Evolutionary conservation across 306 rosid genomes (phyloP), one percentile per base, ranked within the genome.

Genomic region (Leucaena leucocephala): DNA sequence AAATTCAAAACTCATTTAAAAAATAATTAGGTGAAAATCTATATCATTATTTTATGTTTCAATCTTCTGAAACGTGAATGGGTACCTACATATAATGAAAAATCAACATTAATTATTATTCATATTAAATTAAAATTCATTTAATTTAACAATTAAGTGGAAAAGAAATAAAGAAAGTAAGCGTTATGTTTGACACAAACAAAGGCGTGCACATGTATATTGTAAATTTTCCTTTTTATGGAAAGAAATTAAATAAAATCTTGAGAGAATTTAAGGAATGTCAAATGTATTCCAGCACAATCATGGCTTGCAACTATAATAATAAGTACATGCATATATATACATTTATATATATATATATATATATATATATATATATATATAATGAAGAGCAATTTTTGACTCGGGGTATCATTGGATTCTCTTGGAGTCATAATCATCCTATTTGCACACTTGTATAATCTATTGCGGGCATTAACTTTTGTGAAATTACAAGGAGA

Each of bases 401-500:
- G 27, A 44, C 68, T 21, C 0, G 3, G 44, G 38, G 46, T 64
- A 13, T 55, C 77, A 69, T 83, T 79, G 88, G 88, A 84, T 82
- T 78, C 89, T 68, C 48, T 78, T 11, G 54, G 33, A 21, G 82
- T 79, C 87, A 59, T 74, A 81, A 68, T 82, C 82, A 27, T 80
- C 55, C 21, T 65, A 39, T 68, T 63, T 63, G 21, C 6, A 14
- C 14, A 35, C 21, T 63, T 63, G 11, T 35, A 36, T 63, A 14
- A 35, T 36, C 44, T n/a, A n/a, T 3, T 40, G 38, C 68, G 6
- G 0, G 27, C 27, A 14, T 63, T 63, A 63, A 63, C 10, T 61
- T 4, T 7, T 35, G 68, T 35, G 44, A 63, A 35, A 12, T 63
- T 4, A 63, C 0, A 7, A 14, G 43, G 44, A 63, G 68, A 44